Evolutionary conservation across 129 eudicot genomes (phyloP).

Genomic region (Escallonia herrerae): DNA sequence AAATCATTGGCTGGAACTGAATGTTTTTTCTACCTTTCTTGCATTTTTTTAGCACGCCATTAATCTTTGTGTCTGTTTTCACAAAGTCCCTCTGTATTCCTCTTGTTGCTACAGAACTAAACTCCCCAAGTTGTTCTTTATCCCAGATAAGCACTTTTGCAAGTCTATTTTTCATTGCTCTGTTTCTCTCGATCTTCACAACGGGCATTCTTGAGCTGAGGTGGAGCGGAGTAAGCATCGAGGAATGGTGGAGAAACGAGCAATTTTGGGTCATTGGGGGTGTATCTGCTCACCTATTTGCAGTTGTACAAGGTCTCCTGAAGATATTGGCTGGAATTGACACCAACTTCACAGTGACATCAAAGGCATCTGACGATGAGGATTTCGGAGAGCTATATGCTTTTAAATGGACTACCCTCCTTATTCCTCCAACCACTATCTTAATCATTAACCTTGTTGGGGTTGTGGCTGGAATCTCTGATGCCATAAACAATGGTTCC

Average conservation of each 20-base stretch:
- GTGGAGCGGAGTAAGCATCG: conserved; percentile 99
- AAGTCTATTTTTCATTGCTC: conserved; percentile 85
- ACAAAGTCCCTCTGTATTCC: not conserved
- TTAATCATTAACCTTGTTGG: conserved; percentile 79
- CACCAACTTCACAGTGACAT: conserved; percentile 86
- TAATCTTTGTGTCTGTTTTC: no score
- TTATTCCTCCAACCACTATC: conserved; percentile 87
- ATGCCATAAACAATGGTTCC: conserved; percentile 88
- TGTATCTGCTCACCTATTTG: conserved; percentile 85
- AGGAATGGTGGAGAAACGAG: conserved; percentile 99
- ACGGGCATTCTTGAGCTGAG: conserved; percentile 95
- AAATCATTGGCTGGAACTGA: no score
- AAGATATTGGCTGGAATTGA: conserved; percentile 85
- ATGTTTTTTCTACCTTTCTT: no score
- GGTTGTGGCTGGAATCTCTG: conserved; percentile 90
- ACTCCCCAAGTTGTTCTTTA: conserved; percentile 4
- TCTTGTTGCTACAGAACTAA: not conserved
- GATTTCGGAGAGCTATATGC: conserved; percentile 83
- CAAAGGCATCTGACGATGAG: conserved; percentile 83
- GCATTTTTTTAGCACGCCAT: no score
- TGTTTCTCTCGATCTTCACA: conserved; percentile 79
- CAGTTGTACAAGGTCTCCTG: conserved; percentile 79
- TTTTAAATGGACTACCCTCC: conserved; percentile 90
- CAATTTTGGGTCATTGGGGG: conserved; percentile 99
- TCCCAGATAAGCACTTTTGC: conserved; percentile 91